Percentiles rank a stretch among this genome's conserved stretches.
Evolutionary conservation across 2,329 filamentous ascomycete genomes (phyloP).

Genomic region (Camillea tinctor): DNA sequence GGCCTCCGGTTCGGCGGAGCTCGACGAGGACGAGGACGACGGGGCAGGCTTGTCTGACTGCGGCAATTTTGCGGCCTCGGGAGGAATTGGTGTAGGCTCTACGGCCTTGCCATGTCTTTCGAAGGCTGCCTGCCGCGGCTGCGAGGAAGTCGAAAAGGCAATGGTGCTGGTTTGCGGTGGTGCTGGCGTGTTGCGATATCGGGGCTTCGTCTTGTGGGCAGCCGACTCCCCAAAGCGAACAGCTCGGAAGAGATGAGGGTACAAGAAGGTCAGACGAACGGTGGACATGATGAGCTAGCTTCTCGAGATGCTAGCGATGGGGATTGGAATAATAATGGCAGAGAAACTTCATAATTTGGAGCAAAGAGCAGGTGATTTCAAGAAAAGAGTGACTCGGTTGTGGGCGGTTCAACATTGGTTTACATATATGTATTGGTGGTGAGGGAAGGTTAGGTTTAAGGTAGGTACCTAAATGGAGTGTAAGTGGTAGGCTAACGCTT

Average conservation of each 20-base stretch:
- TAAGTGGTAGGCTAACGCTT: too few relatives aligned
- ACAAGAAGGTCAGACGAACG: slow-evolving; percentile 64
- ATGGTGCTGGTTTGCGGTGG: slow-evolving; percentile 28
- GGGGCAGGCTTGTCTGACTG: slow-evolving; percentile 18
- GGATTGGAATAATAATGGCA: slow-evolving; percentile 1
- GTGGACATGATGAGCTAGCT: slow-evolving; percentile 52
- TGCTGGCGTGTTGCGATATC: slow-evolving; percentile 32
- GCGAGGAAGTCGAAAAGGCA: slow-evolving; percentile 38
- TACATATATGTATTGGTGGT: background rate
- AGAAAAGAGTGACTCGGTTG: background rate
- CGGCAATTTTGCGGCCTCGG: slow-evolving; percentile 29
- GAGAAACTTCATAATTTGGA: slow-evolving; percentile 11
- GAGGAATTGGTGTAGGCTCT: slow-evolving; percentile 44
- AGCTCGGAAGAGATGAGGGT: slow-evolving; percentile 63
- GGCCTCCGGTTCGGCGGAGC: slow-evolving; percentile 11
- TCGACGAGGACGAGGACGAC: slow-evolving; percentile 5
- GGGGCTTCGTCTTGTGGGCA: slow-evolving; percentile 41
- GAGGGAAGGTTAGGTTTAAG: background rate
- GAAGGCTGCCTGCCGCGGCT: slow-evolving; percentile 43
- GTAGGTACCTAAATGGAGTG: background rate
- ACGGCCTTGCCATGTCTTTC: slow-evolving; percentile 61
- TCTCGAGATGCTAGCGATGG: slow-evolving; percentile 2
- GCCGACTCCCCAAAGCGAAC: slow-evolving; percentile 46
- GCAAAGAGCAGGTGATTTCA: background rate
- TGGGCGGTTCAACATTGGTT: background rate